These are phyloP conservation scores for Citeromyces matritensis DNA, from an alignment of 805 yeast species.

Conservation along the genomic window DNA sequence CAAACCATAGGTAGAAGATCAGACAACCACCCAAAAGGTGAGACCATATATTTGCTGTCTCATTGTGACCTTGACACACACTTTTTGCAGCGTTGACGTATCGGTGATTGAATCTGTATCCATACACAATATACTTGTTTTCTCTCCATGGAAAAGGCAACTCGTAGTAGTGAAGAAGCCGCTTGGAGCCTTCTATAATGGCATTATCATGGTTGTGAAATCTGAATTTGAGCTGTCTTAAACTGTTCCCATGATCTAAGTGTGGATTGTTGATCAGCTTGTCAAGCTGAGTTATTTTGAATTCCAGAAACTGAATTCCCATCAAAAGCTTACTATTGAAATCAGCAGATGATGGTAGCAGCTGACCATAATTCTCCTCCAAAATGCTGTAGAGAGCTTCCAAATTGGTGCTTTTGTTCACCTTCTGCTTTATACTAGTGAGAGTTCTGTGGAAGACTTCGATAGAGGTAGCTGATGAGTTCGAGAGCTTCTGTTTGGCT, in stretches of 20 bases:
- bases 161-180: conserved; percentile 68
- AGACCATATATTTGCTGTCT: conserved; percentile 87
- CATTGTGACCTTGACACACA: conserved; percentile 62
- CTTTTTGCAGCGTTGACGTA: conserved; percentile 47
- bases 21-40: conserved; percentile 60
- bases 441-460: conserved; percentile 1
- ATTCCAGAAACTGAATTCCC: conserved; percentile 21
- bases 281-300: conserved; percentile 22
- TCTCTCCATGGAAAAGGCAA: conserved; percentile 90
- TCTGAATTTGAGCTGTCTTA: conserved; percentile 15
- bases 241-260: conserved; percentile 11
- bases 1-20: conserved; percentile 37
- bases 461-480: conserved; percentile 1
- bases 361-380: conserved; percentile 13
- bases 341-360: conserved; percentile 3
- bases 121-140: conserved; percentile 69
- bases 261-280: conserved; percentile 14
- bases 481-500: conserved; percentile 6
- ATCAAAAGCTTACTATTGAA: conserved; percentile 17
- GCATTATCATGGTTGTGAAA: conserved; percentile 34
- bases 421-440: conserved; percentile 8
- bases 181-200: conserved; percentile 18
- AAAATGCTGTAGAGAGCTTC: conserved; percentile 7
- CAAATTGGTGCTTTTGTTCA: conserved; percentile 4
- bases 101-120: conserved; percentile 68